These are phyloP conservation scores for Sextonia rubra DNA, from an alignment of 164 flowering plant genomes.

Conservation along the genomic window DNA sequence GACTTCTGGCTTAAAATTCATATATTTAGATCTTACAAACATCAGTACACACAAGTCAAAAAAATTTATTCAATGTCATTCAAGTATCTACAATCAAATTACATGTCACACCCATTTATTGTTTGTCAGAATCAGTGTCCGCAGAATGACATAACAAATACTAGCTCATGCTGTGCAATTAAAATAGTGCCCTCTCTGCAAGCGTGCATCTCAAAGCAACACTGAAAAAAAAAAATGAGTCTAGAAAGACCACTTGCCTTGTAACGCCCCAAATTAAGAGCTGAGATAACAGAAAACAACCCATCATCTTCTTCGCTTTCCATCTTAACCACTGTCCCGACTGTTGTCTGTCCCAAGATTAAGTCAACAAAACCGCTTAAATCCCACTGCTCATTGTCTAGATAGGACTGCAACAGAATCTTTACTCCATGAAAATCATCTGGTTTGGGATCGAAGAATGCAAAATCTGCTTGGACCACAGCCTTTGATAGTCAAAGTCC, in stretches of 20 bases:
- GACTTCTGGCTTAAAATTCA: no score
- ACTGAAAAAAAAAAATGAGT: not conserved
- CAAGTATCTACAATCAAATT: not conserved
- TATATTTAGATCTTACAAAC: no score
- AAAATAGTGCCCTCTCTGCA: not conserved
- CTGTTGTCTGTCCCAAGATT: slow-evolving; percentile 88
- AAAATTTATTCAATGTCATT: not conserved
- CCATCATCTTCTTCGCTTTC: slow-evolving; percentile 78
- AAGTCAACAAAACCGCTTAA: slow-evolving; percentile 80
- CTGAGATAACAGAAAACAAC: slow-evolving; percentile 52
- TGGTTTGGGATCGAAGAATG: slow-evolving; percentile 84
- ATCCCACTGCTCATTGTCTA: slow-evolving; percentile 75
- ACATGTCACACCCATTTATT: not conserved
- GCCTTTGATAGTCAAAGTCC: slow-evolving; percentile 32
- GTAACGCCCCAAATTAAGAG: slow-evolving; percentile 74
- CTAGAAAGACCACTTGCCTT: slow-evolving; percentile 39
- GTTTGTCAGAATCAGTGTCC: not conserved
- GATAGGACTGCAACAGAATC: slow-evolving; percentile 68
- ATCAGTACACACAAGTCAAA: not conserved
- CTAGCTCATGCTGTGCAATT: not conserved
- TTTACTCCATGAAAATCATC: slow-evolving; percentile 88
- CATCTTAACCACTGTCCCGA: slow-evolving; percentile 82
- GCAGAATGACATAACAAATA: not conserved
- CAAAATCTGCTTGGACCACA: slow-evolving; percentile 80
- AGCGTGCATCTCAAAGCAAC: not conserved